A percentile compares a stretch with the other conserved stretches of the same genome.
Conservation (phyloP, 345 rosid genomes). For the Dimocarpus longan region DNA sequence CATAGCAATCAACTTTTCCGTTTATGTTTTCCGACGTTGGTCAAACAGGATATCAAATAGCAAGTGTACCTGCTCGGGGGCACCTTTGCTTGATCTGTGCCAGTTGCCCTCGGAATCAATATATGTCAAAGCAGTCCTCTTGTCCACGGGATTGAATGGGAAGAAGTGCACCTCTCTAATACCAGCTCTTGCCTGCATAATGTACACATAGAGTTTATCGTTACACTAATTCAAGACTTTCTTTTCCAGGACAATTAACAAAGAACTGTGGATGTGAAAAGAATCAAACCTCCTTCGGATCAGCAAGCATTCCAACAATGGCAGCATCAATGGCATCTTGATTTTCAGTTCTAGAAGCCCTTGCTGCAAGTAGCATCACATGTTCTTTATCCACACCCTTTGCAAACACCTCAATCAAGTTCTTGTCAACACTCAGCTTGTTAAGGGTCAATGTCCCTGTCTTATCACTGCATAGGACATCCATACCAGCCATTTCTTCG, state of each 20-base stretch:
- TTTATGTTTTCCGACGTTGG: background rate
- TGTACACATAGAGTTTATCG: background rate
- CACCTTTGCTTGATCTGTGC: conserved; percentile 90
- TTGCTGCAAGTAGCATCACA: conserved; percentile 71
- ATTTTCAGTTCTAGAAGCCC: conserved; percentile 86
- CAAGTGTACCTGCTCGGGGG: conserved; percentile 77
- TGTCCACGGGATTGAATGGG: conserved; percentile 85
- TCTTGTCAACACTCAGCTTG: conserved; percentile 78
- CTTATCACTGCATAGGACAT: conserved; percentile 86
- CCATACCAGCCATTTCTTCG: conserved; percentile 95
- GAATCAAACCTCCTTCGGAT: conserved; percentile 66
- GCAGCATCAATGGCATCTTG: conserved; percentile 94
- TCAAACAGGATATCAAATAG: background rate
- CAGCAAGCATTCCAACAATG: conserved; percentile 86
- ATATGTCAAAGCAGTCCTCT: conserved; percentile 79
- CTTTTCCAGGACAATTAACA: background rate
- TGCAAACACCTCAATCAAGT: conserved; percentile 68
- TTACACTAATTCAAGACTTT: background rate
- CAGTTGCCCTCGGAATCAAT: conserved; percentile 67
- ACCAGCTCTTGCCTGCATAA: conserved; percentile 69
- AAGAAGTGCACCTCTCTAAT: conserved; percentile 76
- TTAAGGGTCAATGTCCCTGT: conserved; percentile 85
- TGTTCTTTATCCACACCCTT: conserved; percentile 69
- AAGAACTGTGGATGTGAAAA: background rate
- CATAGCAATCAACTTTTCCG: background rate